phyloP scores from a whole-genome alignment of 192 early-diverging fungal genomes.

The Umbelopsis sp. region DNA sequence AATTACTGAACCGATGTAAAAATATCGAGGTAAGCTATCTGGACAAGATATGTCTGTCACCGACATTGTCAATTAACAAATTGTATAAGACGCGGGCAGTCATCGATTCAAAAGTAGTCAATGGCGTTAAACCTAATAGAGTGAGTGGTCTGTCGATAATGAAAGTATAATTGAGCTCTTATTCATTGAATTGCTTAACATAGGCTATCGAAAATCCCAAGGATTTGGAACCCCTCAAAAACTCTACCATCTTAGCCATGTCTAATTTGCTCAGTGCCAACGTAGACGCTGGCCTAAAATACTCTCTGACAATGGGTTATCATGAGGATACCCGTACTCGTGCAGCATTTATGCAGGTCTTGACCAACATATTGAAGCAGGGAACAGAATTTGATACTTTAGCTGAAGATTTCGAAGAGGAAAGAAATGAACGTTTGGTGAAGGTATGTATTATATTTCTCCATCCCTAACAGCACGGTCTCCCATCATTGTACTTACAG shows the following conservation, averaged over 20 bases:
- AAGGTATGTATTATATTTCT: slow-evolving; percentile 43
- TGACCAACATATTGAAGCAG: slow-evolving; percentile 76
- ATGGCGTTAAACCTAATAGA: slow-evolving; percentile 12
- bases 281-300: slow-evolving; percentile 79
- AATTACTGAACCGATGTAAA: slow-evolving; percentile 62
- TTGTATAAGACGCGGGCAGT: neutral
- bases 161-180: neutral
- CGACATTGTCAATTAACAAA: neutral
- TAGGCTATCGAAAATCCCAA: slow-evolving; percentile 52
- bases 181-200: neutral
- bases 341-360: slow-evolving; percentile 77
- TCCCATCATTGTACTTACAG: no score
- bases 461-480: no score
- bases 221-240: slow-evolving; percentile 55
- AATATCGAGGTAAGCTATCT: slow-evolving; percentile 45
- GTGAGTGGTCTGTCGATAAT: neutral
- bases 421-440: slow-evolving; percentile 66
- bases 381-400: slow-evolving; percentile 71
- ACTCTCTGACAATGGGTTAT: slow-evolving; percentile 75
- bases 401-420: slow-evolving; percentile 58
- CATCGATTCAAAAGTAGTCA: slow-evolving; percentile 4
- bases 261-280: slow-evolving; percentile 82
- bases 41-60: no score
- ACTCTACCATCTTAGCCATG: slow-evolving; percentile 72
- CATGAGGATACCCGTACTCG: slow-evolving; percentile 79